phyloP scores from a whole-genome alignment of 108 stramenopile genomes.

The Hondaea fermentalgiana region DNA sequence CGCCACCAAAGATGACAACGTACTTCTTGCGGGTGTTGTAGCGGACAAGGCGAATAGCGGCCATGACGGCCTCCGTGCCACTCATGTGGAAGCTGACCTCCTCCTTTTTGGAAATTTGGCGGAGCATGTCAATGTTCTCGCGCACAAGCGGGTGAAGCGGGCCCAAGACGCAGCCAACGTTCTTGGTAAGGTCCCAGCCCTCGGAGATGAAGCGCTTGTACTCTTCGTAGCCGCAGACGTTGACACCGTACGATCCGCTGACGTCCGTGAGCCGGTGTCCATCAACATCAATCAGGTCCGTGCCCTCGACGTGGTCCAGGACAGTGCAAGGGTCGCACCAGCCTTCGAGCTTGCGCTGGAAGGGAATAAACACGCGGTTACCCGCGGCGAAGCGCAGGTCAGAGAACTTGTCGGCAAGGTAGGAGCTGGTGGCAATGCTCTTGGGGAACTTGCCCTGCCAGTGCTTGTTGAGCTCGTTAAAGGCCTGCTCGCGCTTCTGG shows the following conservation, averaged over 20 bases:
- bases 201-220: constrained; percentile 22
- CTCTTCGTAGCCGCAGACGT: constrained; percentile 26
- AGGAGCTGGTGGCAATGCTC: neutral
- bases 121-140: neutral
- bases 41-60: constrained; percentile 13
- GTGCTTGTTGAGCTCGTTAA: neutral
- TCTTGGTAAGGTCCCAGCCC: neutral
- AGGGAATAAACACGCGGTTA: constrained; percentile 22
- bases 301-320: neutral
- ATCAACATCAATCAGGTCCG: constrained; percentile 14
- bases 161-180: constrained; percentile 23
- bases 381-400: constrained; percentile 20
- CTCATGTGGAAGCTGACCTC: constrained; percentile 26
- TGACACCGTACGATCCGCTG: constrained; percentile 28
- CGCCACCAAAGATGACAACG: constrained; percentile 10
- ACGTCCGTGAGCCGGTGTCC: constrained; percentile 19
- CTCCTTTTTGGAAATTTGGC: neutral
- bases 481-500: constrained; percentile 16
- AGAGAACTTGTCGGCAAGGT: constrained; percentile 17
- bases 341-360: neutral
- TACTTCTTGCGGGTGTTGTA: constrained; percentile 25
- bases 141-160: constrained; percentile 19
- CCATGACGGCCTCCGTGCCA: constrained; percentile 32
- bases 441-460: constrained; percentile 11
- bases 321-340: constrained; percentile 20